A percentile compares a stretch with the other conserved stretches of the same genome.
phyloP scores from a whole-genome alignment of 1,139 yeast species.

The Yamadazyma trypodendri region DNA sequence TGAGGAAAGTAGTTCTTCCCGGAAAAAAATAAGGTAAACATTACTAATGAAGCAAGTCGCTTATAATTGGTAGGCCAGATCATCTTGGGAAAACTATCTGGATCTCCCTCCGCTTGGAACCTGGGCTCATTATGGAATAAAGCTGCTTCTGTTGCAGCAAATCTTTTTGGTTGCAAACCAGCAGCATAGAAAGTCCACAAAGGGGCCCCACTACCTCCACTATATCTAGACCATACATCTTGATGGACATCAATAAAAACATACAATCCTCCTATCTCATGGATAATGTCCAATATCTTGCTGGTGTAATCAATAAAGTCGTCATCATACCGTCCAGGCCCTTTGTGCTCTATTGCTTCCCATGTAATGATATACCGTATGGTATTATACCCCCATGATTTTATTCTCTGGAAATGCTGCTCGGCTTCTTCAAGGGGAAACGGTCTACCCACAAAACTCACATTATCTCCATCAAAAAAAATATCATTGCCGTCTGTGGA shows the following conservation, averaged over 20 bases:
- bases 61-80: constrained; percentile 89
- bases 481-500: constrained; percentile 43
- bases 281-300: constrained; percentile 56
- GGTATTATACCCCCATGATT: constrained; percentile 79
- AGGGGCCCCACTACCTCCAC: constrained; percentile 97
- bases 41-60: constrained; percentile 71
- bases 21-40: constrained; percentile 85
- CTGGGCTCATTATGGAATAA: constrained; percentile 59
- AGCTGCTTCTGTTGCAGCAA: constrained; percentile 70
- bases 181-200: constrained; percentile 96
- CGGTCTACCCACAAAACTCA: constrained; percentile 81
- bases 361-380: constrained; percentile 79
- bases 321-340: constrained; percentile 82
- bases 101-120: constrained; percentile 30
- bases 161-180: constrained; percentile 76
- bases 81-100: constrained; percentile 68
- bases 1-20: constrained; percentile 73
- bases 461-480: constrained; percentile 67
- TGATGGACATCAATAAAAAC: constrained; percentile 90
- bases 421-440: constrained; percentile 73
- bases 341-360: constrained; percentile 91
- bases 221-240: constrained; percentile 88
- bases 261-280: constrained; percentile 68
- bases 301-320: constrained; percentile 73
- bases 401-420: constrained; percentile 65